phyloP scores from a whole-genome alignment of 176 grass and related monocot species.

The Raddia distichophylla region DNA sequence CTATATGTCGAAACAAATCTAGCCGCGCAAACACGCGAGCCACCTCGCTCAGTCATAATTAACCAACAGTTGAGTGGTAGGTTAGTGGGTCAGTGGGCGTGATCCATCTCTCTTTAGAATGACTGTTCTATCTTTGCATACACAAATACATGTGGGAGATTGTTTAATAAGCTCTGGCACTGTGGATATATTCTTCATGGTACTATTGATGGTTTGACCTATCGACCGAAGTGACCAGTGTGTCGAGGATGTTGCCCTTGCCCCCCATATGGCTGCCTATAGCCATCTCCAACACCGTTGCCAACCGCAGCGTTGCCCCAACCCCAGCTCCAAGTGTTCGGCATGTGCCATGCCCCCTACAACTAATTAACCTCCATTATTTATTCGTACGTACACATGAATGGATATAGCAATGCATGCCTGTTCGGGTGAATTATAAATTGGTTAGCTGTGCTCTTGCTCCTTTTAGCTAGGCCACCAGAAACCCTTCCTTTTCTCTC shows the following conservation, averaged over 20 bases:
- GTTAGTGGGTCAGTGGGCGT: neutral
- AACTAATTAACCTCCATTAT: slow-evolving; percentile 19
- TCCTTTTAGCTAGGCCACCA: neutral
- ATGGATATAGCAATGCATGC: slow-evolving; percentile 9
- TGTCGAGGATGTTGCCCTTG: slow-evolving; percentile 26
- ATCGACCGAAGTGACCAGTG: slow-evolving; percentile 15
- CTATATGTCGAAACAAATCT: too few species aligned
- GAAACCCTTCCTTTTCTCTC: neutral
- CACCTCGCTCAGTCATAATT: too few species aligned
- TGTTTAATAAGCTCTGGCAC: neutral
- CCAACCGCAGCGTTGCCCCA: slow-evolving; percentile 37
- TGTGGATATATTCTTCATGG: neutral
- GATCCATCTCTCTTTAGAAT: neutral
- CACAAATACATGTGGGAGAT: neutral
- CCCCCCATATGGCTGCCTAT: slow-evolving; percentile 31
- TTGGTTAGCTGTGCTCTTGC: slow-evolving; percentile 22
- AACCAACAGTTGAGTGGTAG: neutral
- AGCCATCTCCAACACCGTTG: slow-evolving; percentile 30
- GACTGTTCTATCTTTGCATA: neutral
- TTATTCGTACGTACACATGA: slow-evolving; percentile 5
- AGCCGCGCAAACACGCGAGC: too few species aligned
- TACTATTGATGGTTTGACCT: slow-evolving; percentile 43
- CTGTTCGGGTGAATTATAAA: slow-evolving; percentile 46
- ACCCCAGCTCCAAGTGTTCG: slow-evolving; percentile 28
- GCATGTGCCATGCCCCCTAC: slow-evolving; percentile 49